Conservation (phyloP, 129 eudicot genomes). For the Chrysanthemum seticuspe region DNA sequence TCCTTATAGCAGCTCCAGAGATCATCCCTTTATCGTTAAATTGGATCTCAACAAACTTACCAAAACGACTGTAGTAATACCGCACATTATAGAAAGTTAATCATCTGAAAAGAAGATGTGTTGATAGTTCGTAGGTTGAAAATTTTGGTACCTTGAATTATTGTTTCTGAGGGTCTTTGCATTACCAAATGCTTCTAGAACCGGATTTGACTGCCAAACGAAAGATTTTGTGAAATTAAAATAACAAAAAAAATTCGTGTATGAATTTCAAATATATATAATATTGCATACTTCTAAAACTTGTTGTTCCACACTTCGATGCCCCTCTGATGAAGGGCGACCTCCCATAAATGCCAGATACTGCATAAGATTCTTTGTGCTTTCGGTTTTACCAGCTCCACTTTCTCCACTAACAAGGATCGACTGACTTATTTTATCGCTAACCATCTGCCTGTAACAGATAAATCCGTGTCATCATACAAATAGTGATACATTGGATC, state of each 20-base stretch:
- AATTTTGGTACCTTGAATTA: conserved; percentile 58
- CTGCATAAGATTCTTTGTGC: conserved; percentile 86
- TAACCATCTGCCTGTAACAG: conserved; percentile 69
- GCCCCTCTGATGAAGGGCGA: conserved; percentile 51
- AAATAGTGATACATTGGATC: background rate
- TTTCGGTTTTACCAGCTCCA: conserved; percentile 98
- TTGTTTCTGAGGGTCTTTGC: conserved; percentile 88
- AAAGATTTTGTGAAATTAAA: conserved; percentile 14
- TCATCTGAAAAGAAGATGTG: conserved; percentile 17
- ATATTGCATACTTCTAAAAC: conserved; percentile 66
- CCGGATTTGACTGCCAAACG: conserved; percentile 78
- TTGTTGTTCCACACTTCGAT: conserved; percentile 83
- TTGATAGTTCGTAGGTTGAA: conserved; percentile 9
- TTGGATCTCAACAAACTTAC: conserved; percentile 85
- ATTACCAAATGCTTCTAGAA: conserved; percentile 86
- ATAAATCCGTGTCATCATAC: conserved; percentile 1
- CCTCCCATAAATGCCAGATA: conserved; percentile 97
- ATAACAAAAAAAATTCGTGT: background rate
- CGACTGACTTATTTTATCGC: conserved; percentile 78
- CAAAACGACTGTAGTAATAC: conserved; percentile 64
- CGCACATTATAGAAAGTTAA: conserved; percentile 17
- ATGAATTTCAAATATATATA: background rate
- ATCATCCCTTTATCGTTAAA: conserved; percentile 60
- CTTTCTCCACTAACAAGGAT: conserved; percentile 98
- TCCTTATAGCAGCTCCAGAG: conserved; percentile 88